phyloP scores from a whole-genome alignment of 164 flowering plant species.

The Macadamia integrifolia region DNA sequence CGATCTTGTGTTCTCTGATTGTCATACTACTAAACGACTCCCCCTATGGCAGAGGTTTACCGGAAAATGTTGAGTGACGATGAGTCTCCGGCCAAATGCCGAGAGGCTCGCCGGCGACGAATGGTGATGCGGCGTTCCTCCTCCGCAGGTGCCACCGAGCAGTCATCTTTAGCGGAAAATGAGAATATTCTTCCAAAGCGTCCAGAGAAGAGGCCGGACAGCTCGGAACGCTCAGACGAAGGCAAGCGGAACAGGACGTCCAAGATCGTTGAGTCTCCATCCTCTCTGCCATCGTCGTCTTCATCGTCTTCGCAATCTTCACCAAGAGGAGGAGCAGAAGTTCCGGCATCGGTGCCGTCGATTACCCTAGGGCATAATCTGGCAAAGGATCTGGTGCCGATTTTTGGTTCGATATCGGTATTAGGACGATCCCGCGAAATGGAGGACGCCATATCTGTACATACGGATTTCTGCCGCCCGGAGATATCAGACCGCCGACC shows the following conservation, averaged over 20 bases:
- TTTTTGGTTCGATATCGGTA: constrained; percentile 34
- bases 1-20: background rate
- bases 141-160: background rate
- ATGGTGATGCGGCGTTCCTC: constrained; percentile 22
- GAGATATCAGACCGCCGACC: constrained; percentile 14
- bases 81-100: constrained; percentile 24
- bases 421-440: constrained; percentile 41
- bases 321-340: constrained; percentile 7
- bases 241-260: constrained; percentile 14
- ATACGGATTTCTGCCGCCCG: constrained; percentile 26
- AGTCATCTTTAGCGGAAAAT: background rate
- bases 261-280: background rate
- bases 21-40: background rate
- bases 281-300: background rate
- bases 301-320: constrained; percentile 6
- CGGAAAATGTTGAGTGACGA: constrained; percentile 18
- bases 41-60: constrained; percentile 12
- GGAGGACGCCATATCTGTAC: constrained; percentile 42
- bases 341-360: background rate
- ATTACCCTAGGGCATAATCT: background rate
- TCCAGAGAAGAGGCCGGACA: background rate
- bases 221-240: background rate
- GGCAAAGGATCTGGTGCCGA: constrained; percentile 7
- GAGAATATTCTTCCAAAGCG: background rate
- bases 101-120: constrained; percentile 29